phyloP scores from a whole-genome alignment of 169 alveolate genomes.

The Cryptosporidium muris region DNA sequence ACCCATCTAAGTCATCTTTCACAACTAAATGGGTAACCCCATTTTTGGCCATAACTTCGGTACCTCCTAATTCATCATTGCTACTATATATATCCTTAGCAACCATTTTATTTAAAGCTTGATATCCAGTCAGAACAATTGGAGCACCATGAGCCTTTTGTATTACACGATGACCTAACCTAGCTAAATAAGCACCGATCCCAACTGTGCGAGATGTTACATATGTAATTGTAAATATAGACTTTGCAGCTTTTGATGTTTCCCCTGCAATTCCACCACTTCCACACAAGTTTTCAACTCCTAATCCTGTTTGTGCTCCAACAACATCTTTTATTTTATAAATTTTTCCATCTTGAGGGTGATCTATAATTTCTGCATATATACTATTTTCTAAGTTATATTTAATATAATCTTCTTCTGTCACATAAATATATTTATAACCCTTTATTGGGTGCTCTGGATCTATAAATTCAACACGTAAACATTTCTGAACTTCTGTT shows the following conservation, averaged over 20 bases:
- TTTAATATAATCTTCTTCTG: slow-evolving; percentile 75
- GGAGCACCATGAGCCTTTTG: slow-evolving; percentile 84
- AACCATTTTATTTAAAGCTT: slow-evolving; percentile 84
- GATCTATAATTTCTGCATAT: slow-evolving; percentile 74
- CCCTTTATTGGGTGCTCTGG: slow-evolving; percentile 80
- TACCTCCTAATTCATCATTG: slow-evolving; percentile 89
- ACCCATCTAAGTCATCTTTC: slow-evolving; percentile 83
- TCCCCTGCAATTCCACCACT: slow-evolving; percentile 89
- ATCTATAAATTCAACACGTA: slow-evolving; percentile 79
- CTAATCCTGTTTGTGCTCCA: slow-evolving; percentile 76
- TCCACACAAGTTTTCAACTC: slow-evolving; percentile 86
- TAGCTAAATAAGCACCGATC: slow-evolving; percentile 87
- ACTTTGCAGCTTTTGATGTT: slow-evolving; percentile 86
- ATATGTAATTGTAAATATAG: slow-evolving; percentile 84
- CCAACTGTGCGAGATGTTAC: slow-evolving; percentile 89
- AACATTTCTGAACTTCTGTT: slow-evolving; percentile 76
- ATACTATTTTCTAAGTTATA: slow-evolving; percentile 75
- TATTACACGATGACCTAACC: slow-evolving; percentile 85
- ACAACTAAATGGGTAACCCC: slow-evolving; percentile 87
- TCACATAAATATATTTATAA: slow-evolving; percentile 79
- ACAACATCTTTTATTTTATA: slow-evolving; percentile 73
- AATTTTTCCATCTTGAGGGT: slow-evolving; percentile 77
- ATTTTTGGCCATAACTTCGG: slow-evolving; percentile 85
- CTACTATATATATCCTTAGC: slow-evolving; percentile 86
- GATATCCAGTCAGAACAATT: slow-evolving; percentile 86